Evolutionary conservation across 2,329 filamentous ascomycete genomes (phyloP).

Genomic region (Colletotrichum falcatum): DNA sequence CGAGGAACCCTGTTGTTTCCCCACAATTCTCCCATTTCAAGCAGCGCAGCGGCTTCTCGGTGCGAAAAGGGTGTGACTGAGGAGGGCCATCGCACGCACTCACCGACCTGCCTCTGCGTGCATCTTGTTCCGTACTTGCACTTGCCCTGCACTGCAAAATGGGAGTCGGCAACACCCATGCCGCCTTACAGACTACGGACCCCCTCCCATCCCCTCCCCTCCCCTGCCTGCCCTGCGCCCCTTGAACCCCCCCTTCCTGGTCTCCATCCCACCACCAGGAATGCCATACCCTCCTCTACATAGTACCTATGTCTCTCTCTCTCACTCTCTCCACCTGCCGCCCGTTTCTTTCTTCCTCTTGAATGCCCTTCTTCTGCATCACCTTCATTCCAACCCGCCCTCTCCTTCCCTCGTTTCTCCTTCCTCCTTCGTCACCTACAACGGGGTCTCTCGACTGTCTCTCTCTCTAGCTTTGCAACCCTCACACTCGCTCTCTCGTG

Average conservation of each 20-base stretch:
- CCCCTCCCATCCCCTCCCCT: neutral
- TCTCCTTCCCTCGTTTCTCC: slow-evolving; percentile 36
- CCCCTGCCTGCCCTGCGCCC: slow-evolving; percentile 7
- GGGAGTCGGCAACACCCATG: neutral
- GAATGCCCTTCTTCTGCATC: slow-evolving; percentile 35
- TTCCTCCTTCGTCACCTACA: slow-evolving; percentile 39
- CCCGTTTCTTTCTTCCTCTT: slow-evolving; percentile 19
- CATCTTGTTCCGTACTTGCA: neutral
- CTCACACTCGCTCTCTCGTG: slow-evolving; percentile 21
- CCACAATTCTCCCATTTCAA: neutral
- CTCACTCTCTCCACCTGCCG: slow-evolving; percentile 14
- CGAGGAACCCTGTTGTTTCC: neutral
- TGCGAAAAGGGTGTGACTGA: neutral
- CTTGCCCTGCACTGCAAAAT: slow-evolving; percentile 1
- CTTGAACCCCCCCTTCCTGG: slow-evolving; percentile 9
- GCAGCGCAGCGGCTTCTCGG: neutral
- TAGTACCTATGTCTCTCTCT: slow-evolving; percentile 37
- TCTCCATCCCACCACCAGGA: slow-evolving; percentile 30
- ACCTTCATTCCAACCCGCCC: slow-evolving; percentile 35
- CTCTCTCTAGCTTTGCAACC: slow-evolving; percentile 18
- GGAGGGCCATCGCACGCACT: neutral
- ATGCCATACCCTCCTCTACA: slow-evolving; percentile 37
- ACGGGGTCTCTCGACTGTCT: slow-evolving; percentile 35
- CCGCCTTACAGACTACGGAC: neutral
- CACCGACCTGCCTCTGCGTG: neutral